phyloP scores from a whole-genome alignment of 129 eudicot genomes.

The Pulicaria dysenterica region DNA sequence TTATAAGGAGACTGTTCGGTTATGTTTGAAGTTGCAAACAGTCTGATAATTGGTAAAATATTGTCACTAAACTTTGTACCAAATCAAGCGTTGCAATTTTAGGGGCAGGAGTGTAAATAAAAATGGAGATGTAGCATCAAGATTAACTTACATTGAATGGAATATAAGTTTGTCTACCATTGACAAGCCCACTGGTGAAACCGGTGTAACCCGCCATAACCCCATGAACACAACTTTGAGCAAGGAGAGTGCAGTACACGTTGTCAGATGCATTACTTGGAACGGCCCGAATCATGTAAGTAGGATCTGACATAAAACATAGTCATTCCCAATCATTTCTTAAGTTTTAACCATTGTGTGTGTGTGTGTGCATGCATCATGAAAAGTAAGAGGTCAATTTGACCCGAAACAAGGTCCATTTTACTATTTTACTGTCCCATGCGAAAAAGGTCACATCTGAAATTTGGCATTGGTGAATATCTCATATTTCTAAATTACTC shows the following conservation, averaged over 20 bases:
- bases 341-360: neutral
- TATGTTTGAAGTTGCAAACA: no score
- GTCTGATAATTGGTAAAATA: no score
- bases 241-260: constrained; percentile 91
- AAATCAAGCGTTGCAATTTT: neutral
- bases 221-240: constrained; percentile 96
- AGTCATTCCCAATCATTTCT: constrained; percentile 13
- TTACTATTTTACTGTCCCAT: neutral
- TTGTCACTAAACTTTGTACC: no score
- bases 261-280: constrained; percentile 95
- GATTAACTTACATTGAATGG: constrained; percentile 71
- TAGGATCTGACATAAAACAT: constrained; percentile 65
- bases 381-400: neutral
- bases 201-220: constrained; percentile 96
- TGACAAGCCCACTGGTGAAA: constrained; percentile 74
- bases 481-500: neutral
- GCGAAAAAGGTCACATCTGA: neutral
- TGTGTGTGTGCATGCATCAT: constrained; percentile 5
- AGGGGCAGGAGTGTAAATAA: neutral
- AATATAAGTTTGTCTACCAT: constrained; percentile 79
- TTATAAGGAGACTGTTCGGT: neutral
- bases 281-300: constrained; percentile 92
- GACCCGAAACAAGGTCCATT: neutral
- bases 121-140: neutral
- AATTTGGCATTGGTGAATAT: neutral